Evolutionary conservation across 2,329 filamentous ascomycete genomes (phyloP), one percentile per base, ranked within the genome.

Genomic region (Falciphora oryzae): DNA sequence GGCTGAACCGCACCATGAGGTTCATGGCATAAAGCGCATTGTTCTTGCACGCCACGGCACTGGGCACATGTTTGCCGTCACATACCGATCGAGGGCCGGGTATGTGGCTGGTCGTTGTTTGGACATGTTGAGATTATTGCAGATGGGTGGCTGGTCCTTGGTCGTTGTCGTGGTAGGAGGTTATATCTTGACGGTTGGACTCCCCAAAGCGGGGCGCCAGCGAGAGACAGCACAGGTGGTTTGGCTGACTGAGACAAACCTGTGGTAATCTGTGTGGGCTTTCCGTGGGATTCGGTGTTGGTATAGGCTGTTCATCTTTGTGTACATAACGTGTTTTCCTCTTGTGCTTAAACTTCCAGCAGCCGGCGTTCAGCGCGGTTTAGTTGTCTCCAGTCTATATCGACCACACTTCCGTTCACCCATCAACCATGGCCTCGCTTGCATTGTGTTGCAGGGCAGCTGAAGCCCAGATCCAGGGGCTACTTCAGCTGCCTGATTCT

Each of bases 1-100:
- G 61, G 65, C 14, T 62, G 58, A 28, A 65, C 53, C 13, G 64
- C 62, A 57, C 62, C 14, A 31, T 63, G 53, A 63, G 8, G 68
- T 70, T 59, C 44, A 53, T 53, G 44, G 44, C 44, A 25, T 53
- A 25, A n/a, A 25, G 44, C 6, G 6, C 22, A 7, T 25, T 53
- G 14, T 53, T 25, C 22, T 53, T 53, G 44, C 44, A 7, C 44
- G 6, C 44, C 18, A 25, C 44, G 7, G 8, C 22, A 11, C 2
- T 25, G n/a, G 44, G 18, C 22, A n/a, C 8, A n/a, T 3, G 44
- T 53, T 11, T n/a, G 44, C 14, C 18, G 44, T 11, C 44, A 11
- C 44, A 25, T 25, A 14, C 18, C 11, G 22, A 53, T n/a, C 11
- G 32, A 35, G 38, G 16, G 11, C 18, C 38, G 22, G 4, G 38